Evolutionary conservation across 768 basidiomycete genomes (phyloP).

Genomic region (Hericium alpestre): DNA sequence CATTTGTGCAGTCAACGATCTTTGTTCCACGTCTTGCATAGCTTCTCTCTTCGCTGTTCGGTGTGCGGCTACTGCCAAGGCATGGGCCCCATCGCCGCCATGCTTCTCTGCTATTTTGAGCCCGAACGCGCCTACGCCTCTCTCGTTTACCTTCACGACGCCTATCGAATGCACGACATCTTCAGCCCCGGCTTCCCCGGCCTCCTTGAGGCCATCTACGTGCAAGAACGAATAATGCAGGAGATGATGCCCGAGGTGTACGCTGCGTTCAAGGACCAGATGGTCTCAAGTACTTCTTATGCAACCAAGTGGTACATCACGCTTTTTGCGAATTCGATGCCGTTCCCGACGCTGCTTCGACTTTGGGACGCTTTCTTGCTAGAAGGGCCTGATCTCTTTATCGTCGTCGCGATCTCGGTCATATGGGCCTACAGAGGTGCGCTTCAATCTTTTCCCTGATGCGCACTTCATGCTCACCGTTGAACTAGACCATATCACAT

Average conservation of each 20-base stretch:
- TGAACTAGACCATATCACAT: constrained; percentile 68
- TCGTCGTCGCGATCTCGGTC: constrained; percentile 77
- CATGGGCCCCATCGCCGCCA: constrained; percentile 96
- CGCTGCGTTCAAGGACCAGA: constrained; percentile 73
- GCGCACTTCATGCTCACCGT: neutral
- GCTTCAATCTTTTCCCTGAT: constrained; percentile 15
- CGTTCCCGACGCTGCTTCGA: constrained; percentile 88
- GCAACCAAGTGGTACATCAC: constrained; percentile 99
- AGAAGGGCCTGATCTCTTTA: constrained; percentile 83
- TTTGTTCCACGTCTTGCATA: constrained; percentile 89
- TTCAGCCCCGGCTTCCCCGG: constrained; percentile 95
- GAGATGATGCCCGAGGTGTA: constrained; percentile 86
- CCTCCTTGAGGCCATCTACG: constrained; percentile 88
- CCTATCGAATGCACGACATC: constrained; percentile 77
- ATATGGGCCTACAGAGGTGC: constrained; percentile 85
- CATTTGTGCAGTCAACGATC: constrained; percentile 64
- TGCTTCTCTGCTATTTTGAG: constrained; percentile 85
- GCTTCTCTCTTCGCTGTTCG: constrained; percentile 76
- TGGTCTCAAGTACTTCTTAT: constrained; percentile 88
- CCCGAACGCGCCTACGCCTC: constrained; percentile 81
- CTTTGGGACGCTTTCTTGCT: constrained; percentile 91
- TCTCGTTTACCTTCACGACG: constrained; percentile 81
- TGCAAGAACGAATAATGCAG: constrained; percentile 85
- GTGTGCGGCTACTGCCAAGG: constrained; percentile 96
- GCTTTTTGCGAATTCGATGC: constrained; percentile 88